Percentiles rank a stretch among this genome's conserved stretches.
Evolutionary conservation across 148 eudicot species (phyloP).

Genomic region (Arbutus unedo): DNA sequence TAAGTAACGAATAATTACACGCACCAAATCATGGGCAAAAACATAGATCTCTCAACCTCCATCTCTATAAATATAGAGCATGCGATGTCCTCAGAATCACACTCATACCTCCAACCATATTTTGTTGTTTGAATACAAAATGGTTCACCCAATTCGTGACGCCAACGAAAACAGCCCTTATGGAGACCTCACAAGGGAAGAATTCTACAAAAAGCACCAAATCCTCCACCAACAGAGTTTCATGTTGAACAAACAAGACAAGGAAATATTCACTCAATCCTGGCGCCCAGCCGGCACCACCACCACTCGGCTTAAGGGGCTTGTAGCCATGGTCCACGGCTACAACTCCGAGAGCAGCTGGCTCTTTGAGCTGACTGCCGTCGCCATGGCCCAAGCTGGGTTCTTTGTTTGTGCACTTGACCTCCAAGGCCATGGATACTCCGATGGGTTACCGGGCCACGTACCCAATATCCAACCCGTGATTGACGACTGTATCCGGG

Average conservation of each 20-base stretch:
- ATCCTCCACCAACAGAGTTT: constrained; percentile 39
- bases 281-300: constrained; percentile 25
- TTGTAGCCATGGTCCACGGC: constrained; percentile 43
- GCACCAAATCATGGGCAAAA: too few relatives aligned
- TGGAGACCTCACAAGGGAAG: constrained; percentile 37
- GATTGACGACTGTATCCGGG: constrained; percentile 32
- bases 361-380: constrained; percentile 40
- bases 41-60: too few relatives aligned
- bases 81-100: neutral
- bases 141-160: constrained; percentile 45
- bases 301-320: constrained; percentile 16
- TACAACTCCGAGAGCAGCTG: constrained; percentile 46
- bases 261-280: constrained; percentile 41
- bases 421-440: constrained; percentile 49
- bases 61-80: too few relatives aligned
- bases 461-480: constrained; percentile 23
- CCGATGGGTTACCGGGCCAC: constrained; percentile 37
- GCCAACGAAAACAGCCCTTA: constrained; percentile 44
- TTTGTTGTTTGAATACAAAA: neutral
- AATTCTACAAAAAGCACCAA: constrained; percentile 40
- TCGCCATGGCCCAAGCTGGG: constrained; percentile 38
- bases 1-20: too few relatives aligned
- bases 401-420: constrained; percentile 40
- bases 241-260: constrained; percentile 39
- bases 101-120: neutral